These are phyloP conservation scores for Ceratobasidium papillatum DNA, from an alignment of 1,284 basidiomycete species.

Conservation along the genomic window DNA sequence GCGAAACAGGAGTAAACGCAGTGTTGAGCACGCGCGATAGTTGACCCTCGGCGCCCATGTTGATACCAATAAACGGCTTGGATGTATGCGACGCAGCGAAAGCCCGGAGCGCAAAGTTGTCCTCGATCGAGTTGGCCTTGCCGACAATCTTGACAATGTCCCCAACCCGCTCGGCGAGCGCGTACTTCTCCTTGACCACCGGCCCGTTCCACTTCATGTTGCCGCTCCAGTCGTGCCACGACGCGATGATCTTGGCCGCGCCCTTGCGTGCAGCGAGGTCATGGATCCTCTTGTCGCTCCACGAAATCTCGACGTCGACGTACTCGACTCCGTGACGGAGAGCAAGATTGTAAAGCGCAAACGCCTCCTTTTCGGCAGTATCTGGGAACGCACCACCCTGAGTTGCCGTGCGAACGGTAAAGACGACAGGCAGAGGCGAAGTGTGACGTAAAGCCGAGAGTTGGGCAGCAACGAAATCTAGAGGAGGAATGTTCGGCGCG, in stretches of 20 bases:
- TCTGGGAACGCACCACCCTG: constrained; percentile 96
- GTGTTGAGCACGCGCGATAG: constrained; percentile 88
- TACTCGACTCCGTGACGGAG: constrained; percentile 90
- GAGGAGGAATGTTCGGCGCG: constrained; percentile 69
- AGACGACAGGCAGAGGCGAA: constrained; percentile 88
- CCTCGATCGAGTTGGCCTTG: constrained; percentile 76
- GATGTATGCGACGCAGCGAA: constrained; percentile 65
- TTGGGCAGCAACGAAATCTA: constrained; percentile 82
- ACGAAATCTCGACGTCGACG: constrained; percentile 89
- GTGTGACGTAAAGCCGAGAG: constrained; percentile 80
- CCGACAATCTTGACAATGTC: constrained; percentile 95
- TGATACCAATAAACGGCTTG: constrained; percentile 92
- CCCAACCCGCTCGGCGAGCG: constrained; percentile 70
- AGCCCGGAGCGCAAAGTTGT: constrained; percentile 82
- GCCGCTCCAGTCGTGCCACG: constrained; percentile 95
- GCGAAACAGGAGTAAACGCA: constrained; percentile 90
- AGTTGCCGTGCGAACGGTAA: constrained; percentile 85
- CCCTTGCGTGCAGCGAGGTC: constrained; percentile 73
- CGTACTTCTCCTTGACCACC: constrained; percentile 74
- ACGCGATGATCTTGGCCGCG: constrained; percentile 83
- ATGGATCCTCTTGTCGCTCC: constrained; percentile 70
- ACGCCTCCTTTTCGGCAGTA: constrained; percentile 74
- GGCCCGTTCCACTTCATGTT: constrained; percentile 82
- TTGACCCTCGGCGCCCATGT: constrained; percentile 91
- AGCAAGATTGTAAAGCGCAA: constrained; percentile 81